Percentiles rank a stretch among this genome's conserved stretches.
These are phyloP conservation scores for Verticillium nonalfalfae DNA, from an alignment of 2,329 filamentous ascomycete species.

Conservation along the genomic window DNA sequence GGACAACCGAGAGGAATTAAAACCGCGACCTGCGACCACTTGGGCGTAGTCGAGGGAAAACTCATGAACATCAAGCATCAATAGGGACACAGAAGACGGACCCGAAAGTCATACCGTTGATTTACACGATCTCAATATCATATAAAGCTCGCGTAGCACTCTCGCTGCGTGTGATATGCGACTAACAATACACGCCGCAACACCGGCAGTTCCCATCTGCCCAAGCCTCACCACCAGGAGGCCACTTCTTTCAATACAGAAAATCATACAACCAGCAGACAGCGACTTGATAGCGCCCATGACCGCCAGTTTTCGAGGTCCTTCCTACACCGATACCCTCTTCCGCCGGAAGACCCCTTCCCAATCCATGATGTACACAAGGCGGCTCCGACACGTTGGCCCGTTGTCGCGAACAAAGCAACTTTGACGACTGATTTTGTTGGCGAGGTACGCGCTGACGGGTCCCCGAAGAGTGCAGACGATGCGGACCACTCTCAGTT, in stretches of 20 bases:
- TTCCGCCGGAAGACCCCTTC: neutral
- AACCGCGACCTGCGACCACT: too few species aligned
- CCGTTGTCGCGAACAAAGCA: neutral
- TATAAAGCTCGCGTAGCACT: neutral
- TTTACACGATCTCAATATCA: too few species aligned
- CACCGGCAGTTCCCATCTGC: neutral
- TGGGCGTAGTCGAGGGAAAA: too few species aligned
- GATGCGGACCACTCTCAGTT: neutral
- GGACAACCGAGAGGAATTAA: too few species aligned
- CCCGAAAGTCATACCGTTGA: too few species aligned
- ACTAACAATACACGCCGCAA: neutral
- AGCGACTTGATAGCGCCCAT: neutral
- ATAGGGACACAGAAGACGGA: too few species aligned
- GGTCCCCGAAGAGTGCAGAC: neutral
- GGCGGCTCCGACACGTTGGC: neutral
- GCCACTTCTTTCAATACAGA: neutral
- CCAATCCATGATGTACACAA: neutral
- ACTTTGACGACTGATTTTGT: neutral
- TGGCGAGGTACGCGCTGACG: neutral
- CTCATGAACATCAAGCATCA: too few species aligned
- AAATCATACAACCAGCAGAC: neutral
- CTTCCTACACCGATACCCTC: neutral
- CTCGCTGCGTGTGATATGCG: neutral
- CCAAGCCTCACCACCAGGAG: neutral
- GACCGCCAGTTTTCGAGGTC: neutral